Evolutionary conservation across 106 monocot genomes (phyloP), one percentile per base, ranked within the genome.

Genomic region (Dioscorea alata): DNA sequence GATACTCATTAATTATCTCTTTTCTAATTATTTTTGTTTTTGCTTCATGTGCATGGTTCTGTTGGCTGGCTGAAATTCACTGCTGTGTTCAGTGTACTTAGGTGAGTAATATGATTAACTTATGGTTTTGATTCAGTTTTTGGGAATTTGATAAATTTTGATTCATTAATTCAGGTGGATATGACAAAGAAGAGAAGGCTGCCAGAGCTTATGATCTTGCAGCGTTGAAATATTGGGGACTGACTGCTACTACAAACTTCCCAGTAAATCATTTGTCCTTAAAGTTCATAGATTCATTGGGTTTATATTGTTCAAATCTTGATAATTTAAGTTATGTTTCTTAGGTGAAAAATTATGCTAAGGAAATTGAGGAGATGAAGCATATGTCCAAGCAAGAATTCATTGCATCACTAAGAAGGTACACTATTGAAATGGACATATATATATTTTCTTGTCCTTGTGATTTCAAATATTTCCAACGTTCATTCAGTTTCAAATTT

Each of bases 351-450:
- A 76, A 72, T 24, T 81, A 81, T 58, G 74, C 71, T 23, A 78
- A 78, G 20, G 88, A 88, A 42, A 67, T 88, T 61, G 78, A 81
- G 33, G 80, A 88, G 71, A 88, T 84, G 88, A 88, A 81, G 72
- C 78, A 73, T 66, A 81, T 81, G 81, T 80, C 58, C 61, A 81
- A 80, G 72, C 88, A 88, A 72, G 88, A 88, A 42, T 88, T 81
- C 70, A 84, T 88, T 65, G 88, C 88, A 18, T 84, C 84, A 48
- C 42, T 81, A 16, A 65, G 81, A 49, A 81, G 81, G 81, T 81
- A 59, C 10, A 14, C 6, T 51, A 23, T 31, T 63, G 1, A 28
- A 74, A 21, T 66, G 50, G 48, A 28, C 66, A 49, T 3, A 14
- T 33, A 34, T n/a, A 17, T 18, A 28, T 28, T 1, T 28, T 1